phyloP scores from a whole-genome alignment of 371 early-diverging fungal genomes.

The Funneliformis caledonium region DNA sequence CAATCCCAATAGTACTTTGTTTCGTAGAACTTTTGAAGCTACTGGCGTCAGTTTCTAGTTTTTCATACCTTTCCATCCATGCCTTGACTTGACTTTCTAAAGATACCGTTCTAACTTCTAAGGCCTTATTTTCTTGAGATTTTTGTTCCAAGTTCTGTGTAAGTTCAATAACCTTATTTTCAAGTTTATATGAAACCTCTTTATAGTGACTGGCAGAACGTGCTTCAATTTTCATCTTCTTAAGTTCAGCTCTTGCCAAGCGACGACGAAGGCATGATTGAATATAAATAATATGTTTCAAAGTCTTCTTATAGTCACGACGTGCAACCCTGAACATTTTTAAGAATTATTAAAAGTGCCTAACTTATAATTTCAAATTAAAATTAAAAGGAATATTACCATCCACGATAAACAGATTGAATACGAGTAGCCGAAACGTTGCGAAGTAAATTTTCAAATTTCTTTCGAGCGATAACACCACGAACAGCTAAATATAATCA shows the following conservation, averaged over 20 bases:
- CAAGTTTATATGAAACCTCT: constrained; percentile 89
- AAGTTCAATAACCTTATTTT: constrained; percentile 94
- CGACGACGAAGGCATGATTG: constrained; percentile 84
- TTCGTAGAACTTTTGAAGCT: constrained; percentile 42
- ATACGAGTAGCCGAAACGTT: constrained; percentile 78
- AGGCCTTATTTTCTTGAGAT: constrained; percentile 69
- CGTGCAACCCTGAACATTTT: constrained; percentile 55
- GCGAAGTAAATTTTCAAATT: constrained; percentile 60
- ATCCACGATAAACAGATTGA: constrained; percentile 69
- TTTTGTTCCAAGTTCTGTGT: constrained; percentile 81
- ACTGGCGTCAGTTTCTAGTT: constrained; percentile 46
- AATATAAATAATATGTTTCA: constrained; percentile 64
- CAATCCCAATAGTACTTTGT: constrained; percentile 59
- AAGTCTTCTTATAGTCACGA: constrained; percentile 54
- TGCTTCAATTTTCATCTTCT: constrained; percentile 78
- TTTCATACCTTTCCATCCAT: constrained; percentile 77
- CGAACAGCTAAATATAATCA: constrained; percentile 49
- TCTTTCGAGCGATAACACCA: constrained; percentile 59
- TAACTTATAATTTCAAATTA: not conserved
- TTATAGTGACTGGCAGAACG: constrained; percentile 89
- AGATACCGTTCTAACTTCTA: constrained; percentile 57
- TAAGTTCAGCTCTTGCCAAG: constrained; percentile 66
- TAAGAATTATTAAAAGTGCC: not conserved
- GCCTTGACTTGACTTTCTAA: constrained; percentile 67
- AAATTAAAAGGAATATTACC: constrained; percentile 38